Conservation (phyloP, 2,329 filamentous ascomycete species). For the Scedosporium minutisporum region DNA sequence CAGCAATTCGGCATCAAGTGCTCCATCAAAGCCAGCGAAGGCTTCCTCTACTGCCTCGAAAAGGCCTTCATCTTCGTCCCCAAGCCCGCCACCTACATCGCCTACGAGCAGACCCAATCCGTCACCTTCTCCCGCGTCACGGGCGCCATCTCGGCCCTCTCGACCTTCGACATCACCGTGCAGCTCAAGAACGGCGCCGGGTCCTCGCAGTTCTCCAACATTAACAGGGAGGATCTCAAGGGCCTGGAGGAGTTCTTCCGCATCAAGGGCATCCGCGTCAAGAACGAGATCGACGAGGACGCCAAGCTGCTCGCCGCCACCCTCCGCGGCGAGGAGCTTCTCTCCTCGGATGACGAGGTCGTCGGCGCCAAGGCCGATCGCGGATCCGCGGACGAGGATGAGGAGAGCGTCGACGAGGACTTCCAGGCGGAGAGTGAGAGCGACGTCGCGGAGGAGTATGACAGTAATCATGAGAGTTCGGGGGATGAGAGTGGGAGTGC, state of each 20-base stretch:
- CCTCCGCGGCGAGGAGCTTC: slow-evolving; percentile 73
- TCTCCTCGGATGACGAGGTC: slow-evolving; percentile 74
- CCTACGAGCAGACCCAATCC: slow-evolving; percentile 82
- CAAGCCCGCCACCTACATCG: slow-evolving; percentile 94
- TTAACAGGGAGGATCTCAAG: slow-evolving; percentile 95
- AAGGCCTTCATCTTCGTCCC: slow-evolving; percentile 99
- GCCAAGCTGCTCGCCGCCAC: slow-evolving; percentile 71
- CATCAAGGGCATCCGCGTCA: slow-evolving; percentile 85
- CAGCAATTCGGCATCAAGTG: slow-evolving; percentile 95
- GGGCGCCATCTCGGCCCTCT: slow-evolving; percentile 83
- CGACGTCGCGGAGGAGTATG: slow-evolving; percentile 93
- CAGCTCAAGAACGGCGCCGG: slow-evolving; percentile 77
- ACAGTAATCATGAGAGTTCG: slow-evolving; percentile 81
- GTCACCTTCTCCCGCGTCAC: slow-evolving; percentile 95
- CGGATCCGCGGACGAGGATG: slow-evolving; percentile 90
- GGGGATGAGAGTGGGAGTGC: slow-evolving; percentile 56
- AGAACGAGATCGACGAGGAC: slow-evolving; percentile 98
- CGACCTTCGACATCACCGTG: slow-evolving; percentile 95
- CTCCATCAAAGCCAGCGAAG: slow-evolving; percentile 99
- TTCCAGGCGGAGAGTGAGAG: slow-evolving; percentile 88
- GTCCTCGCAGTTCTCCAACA: slow-evolving; percentile 96
- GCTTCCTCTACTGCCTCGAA: slow-evolving; percentile 91
- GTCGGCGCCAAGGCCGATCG: slow-evolving; percentile 62
- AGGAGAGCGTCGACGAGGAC: slow-evolving; percentile 91
- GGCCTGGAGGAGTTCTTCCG: slow-evolving; percentile 97